Conservation (phyloP, 371 early-diverging fungal species). For the Mortierella sp. region DNA sequence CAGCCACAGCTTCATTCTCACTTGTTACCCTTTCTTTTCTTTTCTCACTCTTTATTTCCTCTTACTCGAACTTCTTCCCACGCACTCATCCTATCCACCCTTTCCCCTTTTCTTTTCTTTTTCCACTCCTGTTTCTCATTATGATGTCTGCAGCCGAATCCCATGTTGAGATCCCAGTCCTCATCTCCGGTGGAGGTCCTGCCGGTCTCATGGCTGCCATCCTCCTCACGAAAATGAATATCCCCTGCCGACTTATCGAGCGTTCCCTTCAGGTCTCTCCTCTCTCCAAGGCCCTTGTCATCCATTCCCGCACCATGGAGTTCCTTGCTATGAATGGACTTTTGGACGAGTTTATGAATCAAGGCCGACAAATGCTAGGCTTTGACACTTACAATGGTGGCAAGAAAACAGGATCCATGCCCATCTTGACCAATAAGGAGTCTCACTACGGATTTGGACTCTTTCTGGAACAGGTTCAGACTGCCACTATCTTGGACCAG, state of each 20-base stretch:
- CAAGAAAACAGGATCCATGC: slow-evolving; percentile 5
- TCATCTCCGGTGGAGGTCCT: slow-evolving; percentile 56
- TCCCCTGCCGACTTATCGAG: slow-evolving; percentile 44
- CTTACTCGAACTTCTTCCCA: too few relatives aligned
- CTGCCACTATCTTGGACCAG: slow-evolving; percentile 22
- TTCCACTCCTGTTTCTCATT: not conserved
- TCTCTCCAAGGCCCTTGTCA: slow-evolving; percentile 41
- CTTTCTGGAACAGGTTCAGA: slow-evolving; percentile 49
- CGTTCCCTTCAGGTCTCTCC: slow-evolving; percentile 21
- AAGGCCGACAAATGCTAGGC: slow-evolving; percentile 29
- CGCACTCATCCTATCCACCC: too few relatives aligned
- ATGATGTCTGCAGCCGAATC: not conserved
- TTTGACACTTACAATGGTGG: slow-evolving; percentile 40
- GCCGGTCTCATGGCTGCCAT: slow-evolving; percentile 44
- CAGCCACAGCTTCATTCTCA: too few relatives aligned
- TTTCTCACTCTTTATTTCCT: too few relatives aligned
- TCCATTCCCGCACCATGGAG: slow-evolving; percentile 52
- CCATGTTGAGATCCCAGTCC: slow-evolving; percentile 27
- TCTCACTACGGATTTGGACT: slow-evolving; percentile 49
- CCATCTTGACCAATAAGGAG: slow-evolving; percentile 29
- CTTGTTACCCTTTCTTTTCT: too few relatives aligned
- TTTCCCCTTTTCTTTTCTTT: too few relatives aligned
- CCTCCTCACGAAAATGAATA: slow-evolving; percentile 40
- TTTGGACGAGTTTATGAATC: slow-evolving; percentile 28
- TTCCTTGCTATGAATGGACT: slow-evolving; percentile 35